Conservation (phyloP, 257 asterid genomes). For the Lithospermum erythrorhizon region DNA sequence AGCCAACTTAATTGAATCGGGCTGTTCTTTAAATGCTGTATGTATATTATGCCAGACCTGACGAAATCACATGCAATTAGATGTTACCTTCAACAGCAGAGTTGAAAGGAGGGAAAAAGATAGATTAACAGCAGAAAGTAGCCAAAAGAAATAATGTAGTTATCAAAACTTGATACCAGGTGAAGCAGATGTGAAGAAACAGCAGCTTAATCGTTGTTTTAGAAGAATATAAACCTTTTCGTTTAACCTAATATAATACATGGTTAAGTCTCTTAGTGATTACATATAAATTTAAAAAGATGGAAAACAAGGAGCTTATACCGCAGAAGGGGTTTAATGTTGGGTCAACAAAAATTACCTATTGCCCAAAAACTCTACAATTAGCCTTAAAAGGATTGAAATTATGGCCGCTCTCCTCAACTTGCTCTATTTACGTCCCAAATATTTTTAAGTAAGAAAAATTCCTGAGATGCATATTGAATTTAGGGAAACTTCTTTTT, state of each 20-base stretch:
- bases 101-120: not conserved
- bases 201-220: not conserved
- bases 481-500: not conserved
- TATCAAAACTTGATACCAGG: not conserved
- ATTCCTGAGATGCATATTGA: not conserved
- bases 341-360: not conserved
- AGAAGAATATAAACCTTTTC: not conserved
- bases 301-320: not conserved
- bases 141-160: not conserved
- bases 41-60: slow-evolving; percentile 80
- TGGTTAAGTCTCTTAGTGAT: not conserved
- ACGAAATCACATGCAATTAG: slow-evolving; percentile 12
- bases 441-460: not conserved
- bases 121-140: not conserved
- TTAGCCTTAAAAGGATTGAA: not conserved
- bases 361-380: not conserved
- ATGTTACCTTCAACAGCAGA: slow-evolving; percentile 4
- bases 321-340: not conserved
- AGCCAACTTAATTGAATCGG: slow-evolving; percentile 57
- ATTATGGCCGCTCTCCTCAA: not conserved
- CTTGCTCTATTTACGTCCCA: not conserved
- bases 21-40: slow-evolving; percentile 54
- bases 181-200: not conserved
- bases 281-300: not conserved
- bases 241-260: not conserved